These are phyloP conservation scores for Neocucurbitaria cava DNA, from an alignment of 2,329 filamentous ascomycete genomes.

Conservation along the genomic window DNA sequence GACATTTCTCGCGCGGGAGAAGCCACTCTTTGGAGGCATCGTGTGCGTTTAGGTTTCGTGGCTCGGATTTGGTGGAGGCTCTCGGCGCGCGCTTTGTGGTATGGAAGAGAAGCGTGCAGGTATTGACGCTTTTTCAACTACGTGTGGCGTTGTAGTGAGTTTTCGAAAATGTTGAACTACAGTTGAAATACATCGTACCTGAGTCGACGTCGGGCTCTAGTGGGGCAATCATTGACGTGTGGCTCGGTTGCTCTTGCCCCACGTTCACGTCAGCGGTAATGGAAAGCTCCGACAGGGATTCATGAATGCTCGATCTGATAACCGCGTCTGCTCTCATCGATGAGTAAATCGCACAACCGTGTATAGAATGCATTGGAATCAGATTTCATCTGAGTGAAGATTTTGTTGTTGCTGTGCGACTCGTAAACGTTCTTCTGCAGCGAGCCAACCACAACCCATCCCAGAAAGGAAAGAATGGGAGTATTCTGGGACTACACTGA, in stretches of 20 bases:
- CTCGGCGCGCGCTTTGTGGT: background rate
- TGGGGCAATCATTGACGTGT: conserved; percentile 27
- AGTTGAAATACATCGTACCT: background rate
- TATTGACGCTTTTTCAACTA: background rate
- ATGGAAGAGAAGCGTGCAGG: background rate
- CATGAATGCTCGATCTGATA: too few relatives aligned
- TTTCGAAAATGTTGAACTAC: too few relatives aligned
- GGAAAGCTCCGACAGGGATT: background rate
- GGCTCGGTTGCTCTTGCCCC: conserved; percentile 21
- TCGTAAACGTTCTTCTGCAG: too few relatives aligned
- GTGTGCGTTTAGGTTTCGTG: background rate
- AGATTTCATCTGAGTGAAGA: too few relatives aligned
- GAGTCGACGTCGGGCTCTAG: conserved; percentile 14
- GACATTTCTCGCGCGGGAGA: conserved; percentile 56
- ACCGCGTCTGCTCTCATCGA: too few relatives aligned
- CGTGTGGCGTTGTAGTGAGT: background rate
- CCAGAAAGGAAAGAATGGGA: too few relatives aligned
- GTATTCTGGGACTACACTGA: too few relatives aligned
- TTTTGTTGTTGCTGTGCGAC: too few relatives aligned
- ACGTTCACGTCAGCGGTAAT: conserved; percentile 22
- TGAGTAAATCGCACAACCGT: too few relatives aligned
- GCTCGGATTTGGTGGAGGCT: background rate
- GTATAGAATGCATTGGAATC: too few relatives aligned
- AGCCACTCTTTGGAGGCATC: conserved; percentile 48
- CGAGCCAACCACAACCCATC: too few relatives aligned